Evolutionary conservation across 2,329 filamentous ascomycete species (phyloP), one percentile per base, ranked within the genome.

Genomic region (Microascus cirrosus): DNA sequence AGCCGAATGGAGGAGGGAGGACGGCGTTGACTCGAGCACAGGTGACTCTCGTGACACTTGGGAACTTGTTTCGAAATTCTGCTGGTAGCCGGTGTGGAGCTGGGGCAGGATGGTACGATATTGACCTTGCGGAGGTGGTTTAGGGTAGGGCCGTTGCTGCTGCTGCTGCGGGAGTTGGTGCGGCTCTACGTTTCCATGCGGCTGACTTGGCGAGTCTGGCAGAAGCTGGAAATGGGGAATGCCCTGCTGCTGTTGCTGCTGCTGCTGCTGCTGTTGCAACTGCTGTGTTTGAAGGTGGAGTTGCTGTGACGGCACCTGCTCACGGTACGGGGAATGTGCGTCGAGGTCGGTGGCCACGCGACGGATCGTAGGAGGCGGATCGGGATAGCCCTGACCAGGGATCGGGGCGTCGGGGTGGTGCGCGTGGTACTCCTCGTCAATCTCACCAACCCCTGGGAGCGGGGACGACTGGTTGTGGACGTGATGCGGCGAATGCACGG

Each of bases 11-110:
- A 54, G 76, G 64, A 66, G 62, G 73, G 71, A 59, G 70, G 70
- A 60, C 70, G 68, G 51, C 62, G 81, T 79, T 45, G 73, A 72
- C 61, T 83, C 81, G 50, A 73, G 71, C 20, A 76, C 67, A 39
- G 77, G 78, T 36, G 82, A 84, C 60, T 86, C 83, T 73, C 80
- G 77, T 66, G 83, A 86, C 63, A 83, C 67, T 68, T 85, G 82
- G 7, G 82, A 85, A 42, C 82, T 69, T 5, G 82, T 83, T 67
- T 86, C 83, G 32, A 80, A 71, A 64, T 83, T 84, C 58, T 73
- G 73, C 42, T 70, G 71, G 48, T 57, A 48, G 25, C 35, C 52
- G 4, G 56, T 54, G 36, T 45, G 35, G 8, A 32, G 25, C 51
- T 48, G 51, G 18, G 56, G n/a, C n/a, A 58, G 28, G 13, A 42